Base-by-base conservation (phyloP, 2,329 filamentous ascomycete species). In the Trichoderma atroviride region DNA sequence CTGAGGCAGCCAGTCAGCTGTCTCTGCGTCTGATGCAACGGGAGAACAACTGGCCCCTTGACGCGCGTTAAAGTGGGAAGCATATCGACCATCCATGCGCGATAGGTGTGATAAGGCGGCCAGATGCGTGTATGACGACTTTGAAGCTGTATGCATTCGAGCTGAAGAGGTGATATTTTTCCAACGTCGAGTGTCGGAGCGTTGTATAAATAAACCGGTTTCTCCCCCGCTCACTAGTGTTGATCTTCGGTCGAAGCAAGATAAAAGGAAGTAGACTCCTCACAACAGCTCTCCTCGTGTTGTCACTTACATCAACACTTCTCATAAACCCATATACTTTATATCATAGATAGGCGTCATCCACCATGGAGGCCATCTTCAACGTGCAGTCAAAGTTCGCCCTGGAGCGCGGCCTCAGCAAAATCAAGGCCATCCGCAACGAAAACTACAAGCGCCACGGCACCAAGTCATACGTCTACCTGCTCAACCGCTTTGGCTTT, bases 391-490 rank as follows among this genome's bases (percentile, higher is more conserved):
- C 52, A 27, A 66, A 66, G 27, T 66, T 66, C 35, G 13, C 53
- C 24, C 62, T 66, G 27, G 62, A 66, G 24, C 62, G 62, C 62
- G 62, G 62, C 37, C 62, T 66, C 24, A 29, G 22, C 52, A 66
- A 66, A 29, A 47, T 66, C 53, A 57, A 14, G 22, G 62, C 62
- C 37, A 29, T 66, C 16, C 62, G 62, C 24, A 66, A 66, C 53
- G 43, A 66, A n/a, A 66, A 66, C 62, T 66, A 66, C 19, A 66
- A 66, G 62, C 62, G 62, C 53, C 52, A 66, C 35, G 62, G 62
- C 62, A 43, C 62, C 37, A 66, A 66, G 53, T 66, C 62, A 10
- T 66, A 66, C 53, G 62, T 66, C 62, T 66, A 66, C 13, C 62
- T 66, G 19, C 62, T 66, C 35, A 66, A 66, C 50, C 62, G 62